A percentile compares a stretch with the other conserved stretches of the same genome.
Evolutionary conservation across 1,139 yeast genomes (phyloP).

Genomic region (Candida tropicalis): DNA sequence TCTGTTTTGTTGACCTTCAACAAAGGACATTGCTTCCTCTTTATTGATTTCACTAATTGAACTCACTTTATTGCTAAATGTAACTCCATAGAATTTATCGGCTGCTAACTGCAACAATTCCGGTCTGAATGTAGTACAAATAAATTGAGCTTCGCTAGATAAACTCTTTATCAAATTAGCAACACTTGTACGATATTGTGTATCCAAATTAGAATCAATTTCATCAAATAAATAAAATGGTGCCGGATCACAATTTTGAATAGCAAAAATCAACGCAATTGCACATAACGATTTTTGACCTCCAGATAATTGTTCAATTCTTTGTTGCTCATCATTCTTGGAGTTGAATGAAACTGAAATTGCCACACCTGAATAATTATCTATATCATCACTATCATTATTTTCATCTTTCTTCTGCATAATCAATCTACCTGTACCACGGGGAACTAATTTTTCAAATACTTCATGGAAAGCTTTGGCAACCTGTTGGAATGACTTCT

Average conservation of each 20-base stretch:
- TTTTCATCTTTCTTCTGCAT: slow-evolving; percentile 52
- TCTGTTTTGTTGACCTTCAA: slow-evolving; percentile 60
- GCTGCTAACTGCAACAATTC: slow-evolving; percentile 84
- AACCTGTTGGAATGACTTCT: slow-evolving; percentile 75
- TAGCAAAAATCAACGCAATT: slow-evolving; percentile 87
- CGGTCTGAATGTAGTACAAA: slow-evolving; percentile 93
- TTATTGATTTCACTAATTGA: slow-evolving; percentile 69
- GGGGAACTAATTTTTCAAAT: slow-evolving; percentile 81
- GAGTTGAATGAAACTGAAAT: slow-evolving; percentile 91
- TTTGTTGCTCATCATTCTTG: slow-evolving; percentile 80
- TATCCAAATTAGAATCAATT: slow-evolving; percentile 92
- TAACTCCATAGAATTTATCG: slow-evolving; percentile 84
- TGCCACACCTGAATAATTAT: slow-evolving; percentile 78
- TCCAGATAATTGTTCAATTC: slow-evolving; percentile 90
- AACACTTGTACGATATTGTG: slow-evolving; percentile 88
- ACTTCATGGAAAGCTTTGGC: slow-evolving; percentile 72
- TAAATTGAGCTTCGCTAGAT: slow-evolving; percentile 76
- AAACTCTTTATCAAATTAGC: slow-evolving; percentile 73
- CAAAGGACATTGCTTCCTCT: slow-evolving; percentile 77
- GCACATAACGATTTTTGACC: slow-evolving; percentile 98
- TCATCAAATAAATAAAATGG: slow-evolving; percentile 96
- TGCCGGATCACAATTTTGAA: slow-evolving; percentile 94
- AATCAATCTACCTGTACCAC: slow-evolving; percentile 74
- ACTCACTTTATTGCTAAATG: slow-evolving; percentile 82
- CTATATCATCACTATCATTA: slow-evolving; percentile 35